Evolutionary conservation across 1,139 yeast species (phyloP), one percentile per base, ranked within the genome.

Genomic region (Kodamaea ohmeri): DNA sequence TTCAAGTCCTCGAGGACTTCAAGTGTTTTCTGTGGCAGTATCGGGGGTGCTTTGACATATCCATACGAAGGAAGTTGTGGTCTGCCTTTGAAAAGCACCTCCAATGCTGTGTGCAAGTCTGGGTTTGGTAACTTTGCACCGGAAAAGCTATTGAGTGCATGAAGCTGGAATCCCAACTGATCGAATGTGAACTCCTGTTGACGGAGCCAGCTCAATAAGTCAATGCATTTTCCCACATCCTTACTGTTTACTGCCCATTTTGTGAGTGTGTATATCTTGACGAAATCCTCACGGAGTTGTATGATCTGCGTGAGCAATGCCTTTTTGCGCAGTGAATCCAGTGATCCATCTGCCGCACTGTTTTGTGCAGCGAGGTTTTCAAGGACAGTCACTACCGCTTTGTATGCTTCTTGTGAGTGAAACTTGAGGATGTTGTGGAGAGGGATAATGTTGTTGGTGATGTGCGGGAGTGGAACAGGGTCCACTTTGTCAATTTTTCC

Each of bases 41-140:
- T 64, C 14, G 66, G 71, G 33, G 65, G 61, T n/a, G 66, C 66
- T 19, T 74, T 71, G 27, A 79, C 62, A 49, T 80, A 77, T 47
- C 76, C 73, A 54, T 83, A 81, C 1, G 85, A 71, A 2, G 90
- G 83, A 32, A 86, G 67, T 35, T 78, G 79, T 2, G 97, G 96
- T 47, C 85, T 67, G 2, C 96, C 95, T 33, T 77, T 71, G 28
- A 81, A 74, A 36, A 89, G 66, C 1, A 92, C 96, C 53, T 92
- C 95, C 48, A 92, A 66, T 2, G 96, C 88, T 0, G 97, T 89
- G 29, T 80, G 73, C 24, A 92, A 60, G 58, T 92, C 97, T 1
- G 96, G 92, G 58, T 88, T 86, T 6, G 96, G 95, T 42, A 90
- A 63, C 53, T 88, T 87, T 1, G 97, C 97, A 14, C 90, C 87